phyloP scores from a whole-genome alignment of 2,329 filamentous ascomycete species.

The Verticillium longisporum region DNA sequence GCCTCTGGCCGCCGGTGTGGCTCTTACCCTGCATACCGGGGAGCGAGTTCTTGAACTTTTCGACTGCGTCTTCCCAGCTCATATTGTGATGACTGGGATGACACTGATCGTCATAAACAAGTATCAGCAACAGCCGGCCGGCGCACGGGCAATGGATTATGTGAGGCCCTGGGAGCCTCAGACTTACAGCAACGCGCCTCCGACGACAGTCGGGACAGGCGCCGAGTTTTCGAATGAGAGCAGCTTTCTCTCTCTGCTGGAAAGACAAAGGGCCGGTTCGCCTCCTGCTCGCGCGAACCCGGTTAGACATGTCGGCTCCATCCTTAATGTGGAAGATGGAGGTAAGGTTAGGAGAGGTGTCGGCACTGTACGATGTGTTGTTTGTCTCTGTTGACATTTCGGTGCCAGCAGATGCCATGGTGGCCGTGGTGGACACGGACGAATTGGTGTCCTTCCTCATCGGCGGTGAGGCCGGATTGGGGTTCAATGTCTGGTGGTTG shows the following conservation, averaged over 20 bases:
- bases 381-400: constrained; percentile 37
- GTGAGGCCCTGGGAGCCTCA: background rate
- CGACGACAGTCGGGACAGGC: constrained; percentile 50
- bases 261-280: constrained; percentile 53
- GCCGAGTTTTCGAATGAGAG: constrained; percentile 52
- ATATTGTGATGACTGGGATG: constrained; percentile 54
- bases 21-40: constrained; percentile 20
- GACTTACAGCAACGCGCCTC: constrained; percentile 51
- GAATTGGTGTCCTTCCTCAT: constrained; percentile 44
- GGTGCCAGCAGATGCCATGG: constrained; percentile 29
- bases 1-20: constrained; percentile 22
- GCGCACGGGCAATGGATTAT: constrained; percentile 5
- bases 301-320: constrained; percentile 45
- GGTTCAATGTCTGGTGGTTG: constrained; percentile 8
- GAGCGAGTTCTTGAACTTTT: constrained; percentile 45
- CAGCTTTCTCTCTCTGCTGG: constrained; percentile 51
- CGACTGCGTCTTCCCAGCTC: constrained; percentile 53
- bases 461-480: constrained; percentile 20
- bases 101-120: constrained; percentile 31
- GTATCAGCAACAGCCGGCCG: constrained; percentile 6
- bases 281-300: constrained; percentile 48
- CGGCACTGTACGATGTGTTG: constrained; percentile 44
- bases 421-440: constrained; percentile 44
- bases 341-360: constrained; percentile 41
- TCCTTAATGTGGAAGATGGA: constrained; percentile 50